Conservation (phyloP, 2,329 filamentous ascomycete species). For the Fonsecaea monophora region DNA sequence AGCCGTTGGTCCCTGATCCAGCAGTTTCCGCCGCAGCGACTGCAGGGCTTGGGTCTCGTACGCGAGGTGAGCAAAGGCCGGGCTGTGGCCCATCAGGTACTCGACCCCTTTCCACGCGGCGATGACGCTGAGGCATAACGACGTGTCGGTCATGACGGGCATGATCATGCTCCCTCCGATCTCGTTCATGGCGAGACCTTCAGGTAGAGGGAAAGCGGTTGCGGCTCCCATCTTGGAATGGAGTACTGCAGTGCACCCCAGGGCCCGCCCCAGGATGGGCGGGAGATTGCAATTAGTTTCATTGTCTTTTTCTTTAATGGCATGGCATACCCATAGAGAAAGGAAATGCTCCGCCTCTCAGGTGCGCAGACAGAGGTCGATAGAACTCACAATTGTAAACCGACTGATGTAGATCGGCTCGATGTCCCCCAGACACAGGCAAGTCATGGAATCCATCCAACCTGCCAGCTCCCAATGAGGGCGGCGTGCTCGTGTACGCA, state of each 20-base stretch:
- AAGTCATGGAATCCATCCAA: slow-evolving; percentile 26
- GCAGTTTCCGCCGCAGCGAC: slow-evolving; percentile 16
- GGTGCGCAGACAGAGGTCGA: not conserved
- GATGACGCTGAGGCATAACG: slow-evolving; percentile 23
- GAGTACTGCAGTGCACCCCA: slow-evolving; percentile 9
- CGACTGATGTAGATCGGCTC: slow-evolving; percentile 20
- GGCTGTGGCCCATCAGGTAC: slow-evolving; percentile 10
- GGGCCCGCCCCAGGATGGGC: too few relatives aligned
- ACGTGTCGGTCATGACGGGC: slow-evolving; percentile 24
- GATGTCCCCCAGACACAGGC: slow-evolving; percentile 20
- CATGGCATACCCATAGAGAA: too few relatives aligned
- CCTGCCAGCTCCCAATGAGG: slow-evolving; percentile 14
- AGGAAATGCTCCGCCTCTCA: too few relatives aligned
- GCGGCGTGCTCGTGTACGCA: slow-evolving; percentile 17
- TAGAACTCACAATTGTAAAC: slow-evolving; percentile 24
- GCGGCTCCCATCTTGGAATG: slow-evolving; percentile 26
- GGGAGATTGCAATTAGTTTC: too few relatives aligned
- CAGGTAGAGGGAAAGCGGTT: slow-evolving; percentile 23
- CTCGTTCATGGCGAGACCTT: slow-evolving; percentile 22
- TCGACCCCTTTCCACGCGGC: slow-evolving; percentile 25
- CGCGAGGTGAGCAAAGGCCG: slow-evolving; percentile 15
- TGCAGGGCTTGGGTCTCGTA: slow-evolving; percentile 25
- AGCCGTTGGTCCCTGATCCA: not conserved
- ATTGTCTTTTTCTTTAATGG: too few relatives aligned
- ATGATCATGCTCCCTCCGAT: slow-evolving; percentile 27